Evolutionary conservation across 352 stramenopile genomes (phyloP).

Genomic region (Phytopythium ostracodes): DNA sequence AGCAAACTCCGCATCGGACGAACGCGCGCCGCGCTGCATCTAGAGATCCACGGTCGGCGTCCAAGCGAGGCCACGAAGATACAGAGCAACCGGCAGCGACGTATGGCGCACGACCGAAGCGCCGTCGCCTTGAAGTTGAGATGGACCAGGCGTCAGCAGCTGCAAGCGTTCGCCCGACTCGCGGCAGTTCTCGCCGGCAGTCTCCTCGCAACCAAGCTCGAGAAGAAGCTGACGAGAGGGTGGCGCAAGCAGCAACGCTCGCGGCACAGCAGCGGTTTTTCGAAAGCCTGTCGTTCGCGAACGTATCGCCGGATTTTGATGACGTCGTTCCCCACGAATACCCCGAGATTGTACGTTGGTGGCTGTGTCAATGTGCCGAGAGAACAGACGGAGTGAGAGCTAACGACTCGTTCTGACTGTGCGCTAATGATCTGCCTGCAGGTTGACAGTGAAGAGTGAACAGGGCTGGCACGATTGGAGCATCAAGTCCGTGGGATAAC

Average conservation of each 20-base stretch:
- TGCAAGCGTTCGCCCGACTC: not conserved
- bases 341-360: conserved; percentile 29
- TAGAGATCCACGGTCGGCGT: not conserved
- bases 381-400: not conserved
- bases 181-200: conserved; percentile 2
- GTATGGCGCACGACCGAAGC: conserved; percentile 6
- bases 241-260: not conserved
- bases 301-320: conserved; percentile 24
- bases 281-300: conserved; percentile 10
- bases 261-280: conserved; percentile 14
- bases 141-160: conserved; percentile 6
- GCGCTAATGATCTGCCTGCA: not conserved
- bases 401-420: not conserved
- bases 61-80: conserved; percentile 1
- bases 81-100: not conserved
- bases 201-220: not conserved
- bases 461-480: not conserved
- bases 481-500: no score
- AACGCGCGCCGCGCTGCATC: not conserved
- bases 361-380: no score
- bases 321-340: conserved; percentile 33
- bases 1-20: conserved; percentile 7
- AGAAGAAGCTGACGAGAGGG: not conserved
- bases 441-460: not conserved
- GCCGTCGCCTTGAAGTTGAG: conserved; percentile 14